A percentile compares a stretch with the other conserved stretches of the same genome.
phyloP scores from a whole-genome alignment of 345 rosid species.

The Rhodamnia rubescens region DNA sequence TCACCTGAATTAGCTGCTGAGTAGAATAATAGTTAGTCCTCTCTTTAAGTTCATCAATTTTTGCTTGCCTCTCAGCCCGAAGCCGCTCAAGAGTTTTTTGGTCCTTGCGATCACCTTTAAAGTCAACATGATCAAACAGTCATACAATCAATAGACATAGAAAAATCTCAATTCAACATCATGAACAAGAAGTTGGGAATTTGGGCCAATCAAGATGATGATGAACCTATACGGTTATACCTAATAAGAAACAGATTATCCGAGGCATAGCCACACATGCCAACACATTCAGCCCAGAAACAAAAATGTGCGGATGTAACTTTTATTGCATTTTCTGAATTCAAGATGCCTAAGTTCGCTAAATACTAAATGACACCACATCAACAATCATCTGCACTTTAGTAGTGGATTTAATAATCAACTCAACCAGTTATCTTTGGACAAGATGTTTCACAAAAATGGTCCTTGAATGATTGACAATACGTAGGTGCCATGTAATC shows the following conservation, averaged over 20 bases:
- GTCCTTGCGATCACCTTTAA: constrained; percentile 71
- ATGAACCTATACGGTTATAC: neutral
- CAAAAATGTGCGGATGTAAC: neutral
- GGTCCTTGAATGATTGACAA: neutral
- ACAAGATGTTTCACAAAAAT: neutral
- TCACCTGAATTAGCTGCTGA: constrained; percentile 92
- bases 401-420: neutral
- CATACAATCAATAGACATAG: neutral
- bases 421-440: neutral
- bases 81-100: constrained; percentile 73
- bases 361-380: neutral
- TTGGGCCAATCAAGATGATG: neutral
- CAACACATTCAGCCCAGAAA: neutral
- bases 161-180: neutral
- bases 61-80: constrained; percentile 78
- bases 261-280: neutral
- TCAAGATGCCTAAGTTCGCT: neutral
- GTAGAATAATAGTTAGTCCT: constrained; percentile 84
- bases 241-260: neutral
- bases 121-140: neutral
- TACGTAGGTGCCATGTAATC: neutral
- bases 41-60: constrained; percentile 93
- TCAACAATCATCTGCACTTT: neutral
- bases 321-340: neutral
- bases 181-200: neutral